Percentiles rank a stretch among this genome's conserved stretches.
phyloP scores from a whole-genome alignment of 2,329 filamentous ascomycete genomes.

The Cercospora zeina region DNA sequence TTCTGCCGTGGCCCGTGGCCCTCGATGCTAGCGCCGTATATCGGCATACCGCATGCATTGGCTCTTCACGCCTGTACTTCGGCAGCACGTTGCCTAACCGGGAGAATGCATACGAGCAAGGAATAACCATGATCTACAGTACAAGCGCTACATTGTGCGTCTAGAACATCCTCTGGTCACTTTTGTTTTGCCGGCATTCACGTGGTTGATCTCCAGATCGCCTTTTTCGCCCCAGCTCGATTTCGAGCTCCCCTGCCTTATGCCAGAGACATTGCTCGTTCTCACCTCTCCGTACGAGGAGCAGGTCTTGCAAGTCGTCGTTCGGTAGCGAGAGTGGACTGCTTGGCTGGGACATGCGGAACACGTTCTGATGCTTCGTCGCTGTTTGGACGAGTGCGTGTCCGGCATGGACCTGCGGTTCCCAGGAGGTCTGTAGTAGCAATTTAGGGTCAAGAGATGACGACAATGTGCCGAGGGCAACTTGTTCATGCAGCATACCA shows the following conservation, averaged over 20 bases:
- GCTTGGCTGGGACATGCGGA: neutral
- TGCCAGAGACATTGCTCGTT: neutral
- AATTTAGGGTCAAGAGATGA: neutral
- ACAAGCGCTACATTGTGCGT: neutral
- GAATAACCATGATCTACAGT: neutral
- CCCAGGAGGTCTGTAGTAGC: neutral
- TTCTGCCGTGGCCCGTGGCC: neutral
- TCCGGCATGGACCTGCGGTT: neutral
- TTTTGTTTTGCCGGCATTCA: neutral
- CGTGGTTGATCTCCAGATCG: neutral
- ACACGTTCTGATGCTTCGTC: neutral
- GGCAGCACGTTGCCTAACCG: neutral
- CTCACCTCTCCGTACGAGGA: neutral
- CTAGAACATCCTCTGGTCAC: neutral
- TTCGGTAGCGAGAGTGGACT: neutral
- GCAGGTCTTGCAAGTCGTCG: neutral
- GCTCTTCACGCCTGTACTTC: neutral
- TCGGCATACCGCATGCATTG: constrained; percentile 1
- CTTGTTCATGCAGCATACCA: neutral
- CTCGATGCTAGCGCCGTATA: neutral
- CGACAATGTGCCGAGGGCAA: neutral
- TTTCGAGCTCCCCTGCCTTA: neutral
- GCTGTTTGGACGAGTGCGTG: neutral
- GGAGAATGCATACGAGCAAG: neutral
- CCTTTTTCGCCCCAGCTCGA: neutral